Base-by-base conservation (phyloP, 306 rosid species). In the Cicer cuneatum region DNA sequence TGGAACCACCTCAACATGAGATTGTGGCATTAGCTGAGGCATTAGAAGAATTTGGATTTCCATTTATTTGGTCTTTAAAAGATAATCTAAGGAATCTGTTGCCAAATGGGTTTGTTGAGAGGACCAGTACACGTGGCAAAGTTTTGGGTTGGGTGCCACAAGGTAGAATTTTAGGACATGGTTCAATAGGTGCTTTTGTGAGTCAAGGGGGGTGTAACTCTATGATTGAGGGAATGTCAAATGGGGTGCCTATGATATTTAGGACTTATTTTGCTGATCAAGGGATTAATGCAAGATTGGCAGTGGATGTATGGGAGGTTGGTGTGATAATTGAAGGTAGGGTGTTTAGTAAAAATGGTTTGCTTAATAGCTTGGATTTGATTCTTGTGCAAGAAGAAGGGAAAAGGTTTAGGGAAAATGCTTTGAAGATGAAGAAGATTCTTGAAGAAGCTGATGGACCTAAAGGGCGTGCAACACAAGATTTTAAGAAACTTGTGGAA, bases 381-480 rank as follows among this genome's bases (percentile, higher is more conserved):
- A 14, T 48, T 48, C 18, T 48, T 48, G 53, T n/a, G 53, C 16
- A 48, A 15, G 53, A 48, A 48, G 53, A 48, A 2, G 53, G 53
- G 53, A 48, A 48, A 6, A 12, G 18, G 16, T 12, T 48, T n/a
- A 48, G 14, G 6, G 53, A 48, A 48, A 48, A 48, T 48, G 18
- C 53, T 48, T 48, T 48, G 18, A 48, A 48, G 53, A 48, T 48
- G 53, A 48, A 48, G 53, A 48, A 51, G 10, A 14, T 51, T 51
- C 5, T 51, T 51, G 57, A 14, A 51, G 29, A 51, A 51, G 57
- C 57, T 51, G 11, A 14, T 51, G 57, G 57, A 15, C 10, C 24
- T 14, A 51, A 51, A 14, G 24, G 29, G 57, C 24, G n/a, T 51
- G 24, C 57, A 51, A 15, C 10, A 6, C 6, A 51, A 5, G 57